These are phyloP conservation scores for Metschnikowia drakensbergensis DNA, from an alignment of 805 yeast species.

Conservation along the genomic window DNA sequence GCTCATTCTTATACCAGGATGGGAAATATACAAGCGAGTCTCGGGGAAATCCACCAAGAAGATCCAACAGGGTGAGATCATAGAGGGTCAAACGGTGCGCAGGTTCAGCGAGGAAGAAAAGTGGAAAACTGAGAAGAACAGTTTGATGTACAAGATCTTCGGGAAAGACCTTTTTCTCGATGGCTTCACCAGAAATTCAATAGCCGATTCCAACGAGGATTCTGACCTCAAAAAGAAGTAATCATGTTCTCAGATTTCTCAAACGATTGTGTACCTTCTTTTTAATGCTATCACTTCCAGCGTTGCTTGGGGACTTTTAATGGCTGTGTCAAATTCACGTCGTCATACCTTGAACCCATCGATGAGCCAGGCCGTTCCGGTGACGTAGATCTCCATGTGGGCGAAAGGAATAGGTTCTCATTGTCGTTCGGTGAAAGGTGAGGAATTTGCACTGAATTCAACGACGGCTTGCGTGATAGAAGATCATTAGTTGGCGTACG, in stretches of 20 bases:
- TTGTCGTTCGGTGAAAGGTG: conserved; percentile 15
- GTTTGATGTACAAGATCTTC: conserved; percentile 35
- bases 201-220: conserved; percentile 16
- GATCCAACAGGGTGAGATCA: conserved; percentile 38
- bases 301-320: conserved; percentile 10
- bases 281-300: conserved; percentile 11
- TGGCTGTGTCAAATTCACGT: conserved; percentile 26
- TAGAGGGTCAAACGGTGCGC: conserved; percentile 30
- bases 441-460: conserved; percentile 17
- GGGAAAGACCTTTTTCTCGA: conserved; percentile 42
- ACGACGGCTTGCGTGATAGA: conserved; percentile 11
- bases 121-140: conserved; percentile 37
- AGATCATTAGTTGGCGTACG: conserved; percentile 3
- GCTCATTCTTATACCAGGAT: conserved; percentile 29
- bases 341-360: conserved; percentile 34
- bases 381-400: conserved; percentile 23
- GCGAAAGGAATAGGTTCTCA: conserved; percentile 6
- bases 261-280: background rate
- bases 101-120: conserved; percentile 38
- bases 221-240: background rate
- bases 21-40: conserved; percentile 33
- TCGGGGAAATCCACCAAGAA: conserved; percentile 40
- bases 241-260: background rate
- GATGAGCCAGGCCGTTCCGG: conserved; percentile 36
- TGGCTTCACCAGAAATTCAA: conserved; percentile 42